These are phyloP conservation scores for Circinella umbellata DNA, from an alignment of 371 early-diverging fungal species.

Conservation along the genomic window DNA sequence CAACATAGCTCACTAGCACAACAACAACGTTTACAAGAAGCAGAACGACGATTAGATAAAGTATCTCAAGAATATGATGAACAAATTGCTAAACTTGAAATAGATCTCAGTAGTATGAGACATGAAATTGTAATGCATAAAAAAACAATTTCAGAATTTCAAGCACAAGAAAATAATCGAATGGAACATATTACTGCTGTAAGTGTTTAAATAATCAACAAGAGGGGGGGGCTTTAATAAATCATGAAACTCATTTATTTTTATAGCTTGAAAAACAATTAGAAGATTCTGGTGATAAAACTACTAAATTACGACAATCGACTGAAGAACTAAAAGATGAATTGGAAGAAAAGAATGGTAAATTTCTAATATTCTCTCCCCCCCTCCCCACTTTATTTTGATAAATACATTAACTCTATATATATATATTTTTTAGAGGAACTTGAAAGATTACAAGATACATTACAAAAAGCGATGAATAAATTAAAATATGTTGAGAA, in stretches of 20 bases:
- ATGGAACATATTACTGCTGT: constrained; percentile 25
- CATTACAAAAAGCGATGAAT: not conserved
- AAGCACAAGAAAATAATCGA: constrained; percentile 23
- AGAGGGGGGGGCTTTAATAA: not conserved
- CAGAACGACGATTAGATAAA: constrained; percentile 10
- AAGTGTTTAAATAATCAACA: not conserved
- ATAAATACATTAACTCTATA: no score
- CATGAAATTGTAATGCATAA: constrained; percentile 24
- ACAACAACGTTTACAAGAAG: constrained; percentile 12
- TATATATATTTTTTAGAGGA: not conserved
- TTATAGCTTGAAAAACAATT: constrained; percentile 8
- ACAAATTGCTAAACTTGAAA: constrained; percentile 21
- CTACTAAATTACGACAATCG: not conserved
- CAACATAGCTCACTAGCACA: not conserved
- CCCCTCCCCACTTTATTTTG: no score
- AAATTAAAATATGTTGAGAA: not conserved
- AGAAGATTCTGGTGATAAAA: not conserved
- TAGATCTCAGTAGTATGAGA: constrained; percentile 17
- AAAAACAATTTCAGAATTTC: constrained; percentile 11
- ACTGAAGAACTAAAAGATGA: not conserved
- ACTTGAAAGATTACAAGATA: not conserved
- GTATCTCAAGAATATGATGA: constrained; percentile 15
- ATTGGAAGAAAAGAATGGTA: not conserved
- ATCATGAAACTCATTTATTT: no score
- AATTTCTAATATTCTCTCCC: not conserved